These are phyloP conservation scores for Dichomitus squalens DNA, from an alignment of 1,284 basidiomycete genomes.

Conservation along the genomic window DNA sequence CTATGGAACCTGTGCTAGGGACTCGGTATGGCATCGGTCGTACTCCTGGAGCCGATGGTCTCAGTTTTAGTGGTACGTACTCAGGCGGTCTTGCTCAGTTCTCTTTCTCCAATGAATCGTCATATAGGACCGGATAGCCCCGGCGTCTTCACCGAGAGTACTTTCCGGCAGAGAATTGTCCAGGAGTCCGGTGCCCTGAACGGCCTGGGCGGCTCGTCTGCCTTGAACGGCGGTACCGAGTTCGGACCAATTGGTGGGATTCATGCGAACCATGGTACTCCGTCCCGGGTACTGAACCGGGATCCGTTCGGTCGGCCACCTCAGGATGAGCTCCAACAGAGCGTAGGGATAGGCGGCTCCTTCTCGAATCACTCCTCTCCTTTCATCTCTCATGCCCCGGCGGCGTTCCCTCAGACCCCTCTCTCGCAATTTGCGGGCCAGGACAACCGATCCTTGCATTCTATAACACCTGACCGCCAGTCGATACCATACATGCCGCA, in stretches of 20 bases:
- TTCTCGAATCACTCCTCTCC: constrained; percentile 28
- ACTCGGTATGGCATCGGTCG: constrained; percentile 14
- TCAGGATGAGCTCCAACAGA: constrained; percentile 16
- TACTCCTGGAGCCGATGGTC: constrained; percentile 15
- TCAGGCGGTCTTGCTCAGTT: background rate
- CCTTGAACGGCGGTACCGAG: constrained; percentile 15
- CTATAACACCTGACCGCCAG: constrained; percentile 29
- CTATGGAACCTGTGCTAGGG: constrained; percentile 19
- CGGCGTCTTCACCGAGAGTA: constrained; percentile 11
- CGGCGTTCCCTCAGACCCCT: constrained; percentile 33
- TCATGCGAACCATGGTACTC: constrained; percentile 17
- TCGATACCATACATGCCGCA: constrained; percentile 21
- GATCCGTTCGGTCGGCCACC: constrained; percentile 26
- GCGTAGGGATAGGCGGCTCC: constrained; percentile 11
- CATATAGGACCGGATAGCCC: constrained; percentile 6
- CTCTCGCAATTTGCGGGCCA: constrained; percentile 29
- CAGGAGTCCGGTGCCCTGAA: constrained; percentile 15
- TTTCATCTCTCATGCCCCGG: constrained; percentile 31
- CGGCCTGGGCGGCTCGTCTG: constrained; percentile 12
- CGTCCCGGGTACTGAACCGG: constrained; percentile 26
- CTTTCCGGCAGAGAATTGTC: constrained; percentile 14
- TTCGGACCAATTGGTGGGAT: constrained; percentile 22
- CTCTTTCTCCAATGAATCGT: background rate
- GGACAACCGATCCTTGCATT: constrained; percentile 25
- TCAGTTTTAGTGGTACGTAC: constrained; percentile 16